Conservation (phyloP, 2,329 filamentous ascomycete species). For the Simplicillium aogashimaense region DNA sequence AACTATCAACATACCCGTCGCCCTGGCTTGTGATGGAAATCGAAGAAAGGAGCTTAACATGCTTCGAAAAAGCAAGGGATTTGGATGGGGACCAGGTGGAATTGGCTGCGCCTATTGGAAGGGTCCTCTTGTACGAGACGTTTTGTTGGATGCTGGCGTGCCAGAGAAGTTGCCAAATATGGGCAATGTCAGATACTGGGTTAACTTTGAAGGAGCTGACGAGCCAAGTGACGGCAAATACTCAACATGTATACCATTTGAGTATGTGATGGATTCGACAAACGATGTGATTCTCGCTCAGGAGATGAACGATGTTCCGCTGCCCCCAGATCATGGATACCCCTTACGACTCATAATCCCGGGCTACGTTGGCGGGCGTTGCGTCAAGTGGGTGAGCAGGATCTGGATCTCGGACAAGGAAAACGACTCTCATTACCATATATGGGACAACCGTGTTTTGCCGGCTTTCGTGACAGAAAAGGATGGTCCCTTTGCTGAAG, state of each 20-base stretch:
- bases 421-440: constrained; percentile 32
- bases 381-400: constrained; percentile 41
- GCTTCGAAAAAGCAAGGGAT: constrained; percentile 35
- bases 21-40: constrained; percentile 39
- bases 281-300: constrained; percentile 40
- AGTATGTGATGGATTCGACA: constrained; percentile 33
- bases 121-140: constrained; percentile 32
- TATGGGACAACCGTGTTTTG: constrained; percentile 38
- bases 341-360: constrained; percentile 35
- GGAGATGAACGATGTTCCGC: constrained; percentile 32
- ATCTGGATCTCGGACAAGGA: constrained; percentile 40
- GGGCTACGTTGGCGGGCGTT: constrained; percentile 38
- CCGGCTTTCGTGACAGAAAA: constrained; percentile 36
- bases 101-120: constrained; percentile 41
- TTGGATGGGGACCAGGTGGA: constrained; percentile 34
- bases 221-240: constrained; percentile 35
- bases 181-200: constrained; percentile 17
- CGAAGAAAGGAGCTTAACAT: constrained; percentile 42
- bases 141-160: constrained; percentile 30
- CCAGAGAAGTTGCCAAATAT: constrained; percentile 5
- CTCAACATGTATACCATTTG: constrained; percentile 34
- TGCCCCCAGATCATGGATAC: constrained; percentile 40
- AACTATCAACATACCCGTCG: constrained; percentile 34
- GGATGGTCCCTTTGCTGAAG: constrained; percentile 32
- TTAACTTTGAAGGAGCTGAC: constrained; percentile 41